Base-by-base conservation (phyloP, 306 rosid species). In the Malus sieversii region DNA sequence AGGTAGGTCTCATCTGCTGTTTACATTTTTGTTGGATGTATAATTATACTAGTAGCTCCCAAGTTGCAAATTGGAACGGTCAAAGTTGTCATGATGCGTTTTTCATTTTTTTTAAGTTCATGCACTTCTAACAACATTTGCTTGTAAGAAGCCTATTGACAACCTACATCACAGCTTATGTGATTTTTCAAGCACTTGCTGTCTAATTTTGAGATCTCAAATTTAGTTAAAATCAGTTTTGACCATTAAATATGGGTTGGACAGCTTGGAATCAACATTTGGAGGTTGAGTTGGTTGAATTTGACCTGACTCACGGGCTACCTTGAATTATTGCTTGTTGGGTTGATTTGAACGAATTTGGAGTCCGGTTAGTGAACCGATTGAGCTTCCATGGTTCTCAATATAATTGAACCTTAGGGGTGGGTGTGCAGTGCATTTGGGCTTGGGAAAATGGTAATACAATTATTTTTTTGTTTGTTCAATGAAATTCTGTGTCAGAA, bases 1-100 rank as follows among this genome's bases (percentile, higher is more conserved):
- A 87, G 93, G 95, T 90, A 81, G 95, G 92, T 81, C 70, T 64
- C 81, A 80, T 66, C 79, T 82, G 60, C 45, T 60, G 67, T 82
- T 86, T 81, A 71, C 66, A 65, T 10, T 73, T 71, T n/a, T 19
- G 35, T 27, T 13, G 66, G 78, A 25, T 75, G 45, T 61, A 30
- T 66, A 63, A 71, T 22, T 32, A 10, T 38, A 2, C 22, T 3
- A 35, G 51, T 68, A 67, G 45, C 46, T 84, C 67, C 53, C 48
- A 66, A 76, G 75, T 60, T 77, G 64, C 58, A 45, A 78, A 64
- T 68, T 75, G 16, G 68, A 76, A 25, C 65, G 76, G 68, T 69
- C 68, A 75, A 35, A 79, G 70, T 67, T 78, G 74, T 44, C 38
- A 55, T 75, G 70, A 53, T 78, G 65, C 74, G 4, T 30, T 74